phyloP scores from a whole-genome alignment of 2,329 filamentous ascomycete species.

The Dothideomycetes sp. region DNA sequence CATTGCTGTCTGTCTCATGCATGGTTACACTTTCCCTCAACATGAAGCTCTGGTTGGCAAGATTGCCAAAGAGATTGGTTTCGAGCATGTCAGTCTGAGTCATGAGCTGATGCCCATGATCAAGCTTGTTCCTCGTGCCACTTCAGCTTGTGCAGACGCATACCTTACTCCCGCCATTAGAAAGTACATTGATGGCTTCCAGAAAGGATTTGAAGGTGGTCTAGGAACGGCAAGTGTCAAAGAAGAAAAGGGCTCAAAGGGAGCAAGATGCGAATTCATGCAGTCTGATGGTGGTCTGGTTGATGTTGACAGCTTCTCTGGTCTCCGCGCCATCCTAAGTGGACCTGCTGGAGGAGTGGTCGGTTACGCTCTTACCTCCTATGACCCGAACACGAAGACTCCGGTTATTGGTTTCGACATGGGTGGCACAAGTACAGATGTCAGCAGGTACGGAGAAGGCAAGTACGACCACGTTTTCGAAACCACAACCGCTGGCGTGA shows the following conservation, averaged over 20 bases:
- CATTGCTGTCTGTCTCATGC: slow-evolving; percentile 84
- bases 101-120: slow-evolving; percentile 84
- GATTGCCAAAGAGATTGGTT: slow-evolving; percentile 71
- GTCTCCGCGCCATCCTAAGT: slow-evolving; percentile 74
- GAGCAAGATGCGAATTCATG: slow-evolving; percentile 89
- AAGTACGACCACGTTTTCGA: slow-evolving; percentile 91
- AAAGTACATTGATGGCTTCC: slow-evolving; percentile 69
- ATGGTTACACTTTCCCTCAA: slow-evolving; percentile 81
- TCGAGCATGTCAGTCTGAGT: slow-evolving; percentile 71
- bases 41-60: slow-evolving; percentile 72
- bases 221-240: slow-evolving; percentile 68
- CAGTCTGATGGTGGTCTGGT: slow-evolving; percentile 68
- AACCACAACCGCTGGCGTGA: slow-evolving; percentile 87
- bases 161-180: slow-evolving; percentile 72
- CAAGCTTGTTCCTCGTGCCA: slow-evolving; percentile 66
- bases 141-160: slow-evolving; percentile 69
- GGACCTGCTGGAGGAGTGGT: slow-evolving; percentile 91
- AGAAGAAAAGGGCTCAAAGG: slow-evolving; percentile 52
- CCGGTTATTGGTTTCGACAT: slow-evolving; percentile 94
- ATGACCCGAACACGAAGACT: slow-evolving; percentile 69
- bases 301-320: slow-evolving; percentile 59
- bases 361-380: slow-evolving; percentile 84
- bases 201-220: slow-evolving; percentile 70
- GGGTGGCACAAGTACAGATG: slow-evolving; percentile 88
- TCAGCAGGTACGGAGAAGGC: slow-evolving; percentile 70